Percentiles rank a stretch among this genome's conserved stretches.
phyloP scores from a whole-genome alignment of 1,139 yeast species.

The Yueomyces sp. region DNA sequence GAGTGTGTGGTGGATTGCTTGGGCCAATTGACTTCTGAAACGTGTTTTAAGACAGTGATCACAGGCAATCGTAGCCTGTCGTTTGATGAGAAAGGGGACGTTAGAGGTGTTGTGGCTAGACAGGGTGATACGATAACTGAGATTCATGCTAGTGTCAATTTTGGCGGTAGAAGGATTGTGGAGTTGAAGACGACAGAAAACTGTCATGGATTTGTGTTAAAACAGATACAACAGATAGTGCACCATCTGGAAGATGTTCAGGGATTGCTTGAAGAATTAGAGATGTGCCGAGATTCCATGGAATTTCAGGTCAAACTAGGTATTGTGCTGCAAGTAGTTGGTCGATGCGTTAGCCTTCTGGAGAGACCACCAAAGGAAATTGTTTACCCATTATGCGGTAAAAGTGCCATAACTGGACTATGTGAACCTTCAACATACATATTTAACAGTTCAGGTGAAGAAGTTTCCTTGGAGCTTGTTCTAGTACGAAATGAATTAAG shows the following conservation, averaged over 20 bases:
- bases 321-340: constrained; percentile 9
- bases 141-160: constrained; percentile 20
- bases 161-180: constrained; percentile 15
- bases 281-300: constrained; percentile 9
- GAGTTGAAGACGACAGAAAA: background rate
- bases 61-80: constrained; percentile 9
- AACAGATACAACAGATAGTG: constrained; percentile 8
- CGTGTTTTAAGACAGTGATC: constrained; percentile 24
- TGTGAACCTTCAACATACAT: background rate
- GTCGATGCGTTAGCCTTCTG: constrained; percentile 16
- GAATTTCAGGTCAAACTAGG: constrained; percentile 11
- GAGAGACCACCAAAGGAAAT: constrained; percentile 22
- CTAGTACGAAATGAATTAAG: constrained; percentile 19
- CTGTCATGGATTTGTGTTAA: constrained; percentile 3
- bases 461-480: constrained; percentile 18
- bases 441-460: constrained; percentile 5
- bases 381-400: constrained; percentile 13
- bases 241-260: background rate
- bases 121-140: constrained; percentile 17
- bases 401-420: background rate
- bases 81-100: constrained; percentile 1
- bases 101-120: constrained; percentile 20
- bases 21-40: constrained; percentile 21
- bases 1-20: constrained; percentile 27
- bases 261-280: constrained; percentile 6